Percentiles rank a stretch among this genome's conserved stretches.
phyloP scores from a whole-genome alignment of 2,329 filamentous ascomycete genomes.

The Botrytis pseudocinerea region DNA sequence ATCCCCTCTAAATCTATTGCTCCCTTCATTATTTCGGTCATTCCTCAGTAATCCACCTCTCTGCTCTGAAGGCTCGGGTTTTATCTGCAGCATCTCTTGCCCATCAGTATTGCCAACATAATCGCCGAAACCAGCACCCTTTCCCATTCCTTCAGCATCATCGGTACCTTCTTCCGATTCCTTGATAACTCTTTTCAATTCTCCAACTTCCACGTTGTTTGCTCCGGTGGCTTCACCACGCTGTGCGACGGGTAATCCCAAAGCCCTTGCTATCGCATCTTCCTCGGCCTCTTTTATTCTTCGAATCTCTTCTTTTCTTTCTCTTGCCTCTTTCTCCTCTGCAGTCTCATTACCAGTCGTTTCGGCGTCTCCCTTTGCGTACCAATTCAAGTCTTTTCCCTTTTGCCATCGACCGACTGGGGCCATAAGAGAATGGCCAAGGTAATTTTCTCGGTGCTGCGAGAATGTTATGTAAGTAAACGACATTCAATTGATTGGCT shows the following conservation, averaged over 20 bases:
- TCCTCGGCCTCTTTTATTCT: conserved; percentile 89
- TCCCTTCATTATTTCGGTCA: conserved; percentile 26
- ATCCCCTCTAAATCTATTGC: conserved; percentile 37
- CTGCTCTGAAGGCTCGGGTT: conserved; percentile 22
- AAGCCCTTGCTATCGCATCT: conserved; percentile 79
- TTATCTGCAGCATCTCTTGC: conserved; percentile 26
- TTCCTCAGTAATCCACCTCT: conserved; percentile 31
- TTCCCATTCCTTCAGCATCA: conserved; percentile 38
- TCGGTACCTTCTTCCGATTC: conserved; percentile 46
- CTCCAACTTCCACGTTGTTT: conserved; percentile 68
- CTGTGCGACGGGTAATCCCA: conserved; percentile 73
- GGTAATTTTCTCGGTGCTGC: conserved; percentile 79
- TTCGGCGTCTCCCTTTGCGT: conserved; percentile 56
- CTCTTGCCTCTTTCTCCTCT: conserved; percentile 58
- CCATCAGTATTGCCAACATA: conserved; percentile 37
- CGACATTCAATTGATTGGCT: not conserved
- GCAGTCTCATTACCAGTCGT: conserved; percentile 57
- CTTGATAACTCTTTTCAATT: conserved; percentile 56
- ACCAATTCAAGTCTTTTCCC: conserved; percentile 62
- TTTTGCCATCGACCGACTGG: conserved; percentile 75
- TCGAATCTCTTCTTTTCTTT: conserved; percentile 74
- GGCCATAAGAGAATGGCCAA: conserved; percentile 73
- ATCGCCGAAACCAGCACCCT: conserved; percentile 38
- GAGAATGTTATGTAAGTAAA: conserved; percentile 1
- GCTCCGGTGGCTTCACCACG: conserved; percentile 54